phyloP scores from a whole-genome alignment of 2,329 filamentous ascomycete genomes.

The Monosporascus sp. region DNA sequence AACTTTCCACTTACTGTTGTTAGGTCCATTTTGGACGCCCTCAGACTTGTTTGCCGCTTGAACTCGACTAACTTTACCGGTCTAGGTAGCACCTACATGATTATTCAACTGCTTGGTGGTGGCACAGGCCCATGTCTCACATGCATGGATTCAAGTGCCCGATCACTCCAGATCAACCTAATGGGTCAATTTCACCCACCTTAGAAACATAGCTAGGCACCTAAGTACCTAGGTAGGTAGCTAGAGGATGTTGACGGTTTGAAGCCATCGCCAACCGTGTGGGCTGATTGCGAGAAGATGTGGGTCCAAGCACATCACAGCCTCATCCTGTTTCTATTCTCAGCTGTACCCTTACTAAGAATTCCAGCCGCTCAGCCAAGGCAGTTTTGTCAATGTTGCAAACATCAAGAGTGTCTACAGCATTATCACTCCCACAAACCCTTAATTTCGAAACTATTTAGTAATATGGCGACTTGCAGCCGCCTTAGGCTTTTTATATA shows the following conservation, averaged over 20 bases:
- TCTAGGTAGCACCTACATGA: neutral
- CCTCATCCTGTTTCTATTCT: constrained; percentile 14
- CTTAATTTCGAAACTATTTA: no score
- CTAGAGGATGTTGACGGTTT: neutral
- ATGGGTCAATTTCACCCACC: neutral
- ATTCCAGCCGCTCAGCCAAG: no score
- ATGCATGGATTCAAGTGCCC: no score
- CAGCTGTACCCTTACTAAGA: neutral
- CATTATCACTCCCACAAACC: no score
- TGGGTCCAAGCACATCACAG: constrained; percentile 2
- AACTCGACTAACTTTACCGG: neutral
- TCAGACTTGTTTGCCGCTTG: no score
- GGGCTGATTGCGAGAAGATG: neutral
- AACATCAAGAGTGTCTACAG: no score
- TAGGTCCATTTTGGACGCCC: no score
- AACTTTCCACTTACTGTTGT: neutral
- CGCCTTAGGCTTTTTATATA: no score
- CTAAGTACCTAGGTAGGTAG: neutral
- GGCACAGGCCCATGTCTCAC: neutral
- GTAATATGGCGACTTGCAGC: no score
- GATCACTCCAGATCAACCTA: neutral
- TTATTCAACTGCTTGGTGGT: neutral
- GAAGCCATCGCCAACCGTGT: neutral
- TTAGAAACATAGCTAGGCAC: neutral
- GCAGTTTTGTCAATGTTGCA: no score